These are phyloP conservation scores for Phytophthora syringae DNA, from an alignment of 352 stramenopile species.

Conservation along the genomic window DNA sequence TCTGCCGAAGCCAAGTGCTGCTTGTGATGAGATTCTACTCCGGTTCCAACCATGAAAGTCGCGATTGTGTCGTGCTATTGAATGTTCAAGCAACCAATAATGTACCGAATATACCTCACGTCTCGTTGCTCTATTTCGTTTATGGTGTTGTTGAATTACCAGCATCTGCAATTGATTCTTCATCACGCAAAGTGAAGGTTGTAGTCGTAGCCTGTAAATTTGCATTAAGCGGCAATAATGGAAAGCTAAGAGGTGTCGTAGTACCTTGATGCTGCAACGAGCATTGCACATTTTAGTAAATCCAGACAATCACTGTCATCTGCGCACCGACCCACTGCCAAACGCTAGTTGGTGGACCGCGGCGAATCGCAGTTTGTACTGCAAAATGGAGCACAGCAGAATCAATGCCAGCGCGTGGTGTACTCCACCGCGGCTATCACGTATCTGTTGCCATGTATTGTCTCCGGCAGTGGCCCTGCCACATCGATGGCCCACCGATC, in stretches of 20 bases:
- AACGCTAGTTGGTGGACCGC: constrained; percentile 43
- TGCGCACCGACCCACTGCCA: constrained; percentile 35
- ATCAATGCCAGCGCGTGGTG: background rate
- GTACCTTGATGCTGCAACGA: constrained; percentile 36
- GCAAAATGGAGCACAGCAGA: too few species aligned
- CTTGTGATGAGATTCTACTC: constrained; percentile 4
- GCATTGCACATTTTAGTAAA: too few species aligned
- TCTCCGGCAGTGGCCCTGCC: too few species aligned
- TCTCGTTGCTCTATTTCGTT: too few species aligned
- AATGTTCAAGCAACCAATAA: background rate
- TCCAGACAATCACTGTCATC: constrained; percentile 39
- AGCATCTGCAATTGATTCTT: too few species aligned
- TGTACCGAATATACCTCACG: too few species aligned
- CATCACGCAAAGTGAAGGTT: constrained; percentile 38
- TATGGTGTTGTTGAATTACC: constrained; percentile 7
- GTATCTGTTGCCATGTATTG: too few species aligned
- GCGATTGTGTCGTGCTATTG: background rate
- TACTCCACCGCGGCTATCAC: constrained; percentile 9
- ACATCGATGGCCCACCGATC: constrained; percentile 7
- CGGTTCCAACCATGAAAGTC: background rate
- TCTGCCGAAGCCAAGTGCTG: constrained; percentile 20
- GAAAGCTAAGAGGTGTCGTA: too few species aligned
- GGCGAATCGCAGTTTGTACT: constrained; percentile 16
- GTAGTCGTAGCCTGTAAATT: constrained; percentile 33
- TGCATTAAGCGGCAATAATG: too few species aligned